Conservation (phyloP, 2,329 filamentous ascomycete species). For the Lachnellula suecica region DNA sequence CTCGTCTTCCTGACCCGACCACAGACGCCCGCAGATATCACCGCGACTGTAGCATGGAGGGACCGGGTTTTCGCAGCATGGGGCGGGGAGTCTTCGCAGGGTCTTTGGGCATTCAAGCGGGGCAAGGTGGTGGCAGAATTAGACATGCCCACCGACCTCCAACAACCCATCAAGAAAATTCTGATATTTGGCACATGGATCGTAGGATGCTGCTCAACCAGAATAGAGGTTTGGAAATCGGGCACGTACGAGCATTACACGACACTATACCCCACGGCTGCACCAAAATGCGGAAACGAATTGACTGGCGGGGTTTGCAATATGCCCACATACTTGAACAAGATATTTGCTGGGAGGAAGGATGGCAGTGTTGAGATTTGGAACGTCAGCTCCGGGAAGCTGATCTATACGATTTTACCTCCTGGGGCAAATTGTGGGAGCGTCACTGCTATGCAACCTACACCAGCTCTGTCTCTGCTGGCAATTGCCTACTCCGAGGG, state of each 20-base stretch:
- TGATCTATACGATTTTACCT: conserved; percentile 86
- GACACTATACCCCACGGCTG: conserved; percentile 62
- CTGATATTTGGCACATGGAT: conserved; percentile 90
- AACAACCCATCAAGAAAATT: conserved; percentile 74
- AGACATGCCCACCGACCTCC: conserved; percentile 61
- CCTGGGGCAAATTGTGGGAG: conserved; percentile 70
- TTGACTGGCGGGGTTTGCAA: conserved; percentile 79
- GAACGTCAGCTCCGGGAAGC: conserved; percentile 90
- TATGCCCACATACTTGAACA: conserved; percentile 95
- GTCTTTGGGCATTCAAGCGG: conserved; percentile 89
- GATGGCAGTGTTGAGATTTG: conserved; percentile 95
- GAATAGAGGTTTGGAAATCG: conserved; percentile 88
- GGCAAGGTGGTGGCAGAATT: conserved; percentile 82
- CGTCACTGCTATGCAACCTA: conserved; percentile 84
- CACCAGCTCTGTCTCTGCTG: conserved; percentile 79
- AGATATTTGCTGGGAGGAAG: conserved; percentile 82
- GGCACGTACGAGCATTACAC: conserved; percentile 86
- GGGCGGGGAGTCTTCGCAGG: conserved; percentile 65
- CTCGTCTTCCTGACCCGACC: conserved; percentile 92
- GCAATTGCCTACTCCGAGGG: conserved; percentile 86
- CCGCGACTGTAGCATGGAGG: conserved; percentile 84
- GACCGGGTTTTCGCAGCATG: conserved; percentile 87
- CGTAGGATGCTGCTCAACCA: conserved; percentile 71
- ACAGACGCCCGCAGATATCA: conserved; percentile 82
- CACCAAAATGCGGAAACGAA: conserved; percentile 58